These are phyloP conservation scores for Mucor velutinosus DNA, from an alignment of 371 early-diverging fungal species.

Conservation along the genomic window DNA sequence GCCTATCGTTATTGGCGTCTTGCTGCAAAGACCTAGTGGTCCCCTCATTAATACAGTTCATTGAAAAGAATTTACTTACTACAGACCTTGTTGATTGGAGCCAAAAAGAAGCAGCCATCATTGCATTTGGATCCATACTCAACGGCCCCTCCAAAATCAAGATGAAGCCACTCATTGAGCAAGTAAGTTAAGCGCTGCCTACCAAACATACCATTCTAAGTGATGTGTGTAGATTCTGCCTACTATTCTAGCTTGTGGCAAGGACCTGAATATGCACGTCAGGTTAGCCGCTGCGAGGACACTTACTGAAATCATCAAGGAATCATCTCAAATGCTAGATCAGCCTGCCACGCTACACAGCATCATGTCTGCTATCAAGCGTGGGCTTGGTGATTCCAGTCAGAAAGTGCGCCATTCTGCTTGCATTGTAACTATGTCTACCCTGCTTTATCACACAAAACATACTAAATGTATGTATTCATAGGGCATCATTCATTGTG, in stretches of 20 bases:
- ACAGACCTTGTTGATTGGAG: background rate
- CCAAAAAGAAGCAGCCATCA: constrained; percentile 4
- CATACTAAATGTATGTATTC: background rate
- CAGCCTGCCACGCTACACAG: background rate
- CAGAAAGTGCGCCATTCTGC: background rate
- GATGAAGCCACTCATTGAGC: background rate
- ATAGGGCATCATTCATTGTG: background rate
- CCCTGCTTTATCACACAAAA: background rate
- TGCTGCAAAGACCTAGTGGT: background rate
- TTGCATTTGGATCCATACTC: constrained; percentile 7
- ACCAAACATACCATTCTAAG: background rate
- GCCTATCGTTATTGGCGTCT: background rate
- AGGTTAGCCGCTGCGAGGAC: constrained; percentile 1
- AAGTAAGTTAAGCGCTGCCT: background rate
- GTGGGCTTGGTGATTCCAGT: background rate
- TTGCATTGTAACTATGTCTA: background rate
- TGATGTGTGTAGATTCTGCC: background rate
- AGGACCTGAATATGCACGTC: background rate
- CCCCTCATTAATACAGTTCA: background rate
- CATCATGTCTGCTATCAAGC: background rate
- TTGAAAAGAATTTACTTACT: background rate
- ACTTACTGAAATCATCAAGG: background rate
- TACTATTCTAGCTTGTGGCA: background rate
- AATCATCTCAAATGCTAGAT: background rate
- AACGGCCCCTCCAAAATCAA: constrained; percentile 4